A percentile compares a stretch with the other conserved stretches of the same genome.
phyloP scores from a whole-genome alignment of 345 rosid genomes.

The Pistacia integerrima region DNA sequence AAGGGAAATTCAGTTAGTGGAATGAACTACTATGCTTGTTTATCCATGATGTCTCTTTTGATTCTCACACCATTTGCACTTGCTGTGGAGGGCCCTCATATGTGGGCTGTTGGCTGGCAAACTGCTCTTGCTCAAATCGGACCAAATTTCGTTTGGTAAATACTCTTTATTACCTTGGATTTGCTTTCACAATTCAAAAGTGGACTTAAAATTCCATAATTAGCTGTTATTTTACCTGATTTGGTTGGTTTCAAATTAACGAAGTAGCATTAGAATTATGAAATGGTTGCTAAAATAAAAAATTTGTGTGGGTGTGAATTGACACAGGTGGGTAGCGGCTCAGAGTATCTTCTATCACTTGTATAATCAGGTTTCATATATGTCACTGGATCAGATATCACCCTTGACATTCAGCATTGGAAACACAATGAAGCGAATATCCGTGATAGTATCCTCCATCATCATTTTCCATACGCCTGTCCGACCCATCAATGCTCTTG shows the following conservation, averaged over 20 bases:
- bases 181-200: neutral
- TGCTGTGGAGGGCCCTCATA: constrained; percentile 92
- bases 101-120: constrained; percentile 95
- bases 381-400: constrained; percentile 79
- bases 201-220: neutral
- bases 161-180: neutral
- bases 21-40: constrained; percentile 95
- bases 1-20: constrained; percentile 91
- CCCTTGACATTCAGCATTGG: constrained; percentile 80
- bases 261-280: constrained; percentile 1
- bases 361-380: constrained; percentile 82
- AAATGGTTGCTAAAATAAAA: neutral
- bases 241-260: neutral
- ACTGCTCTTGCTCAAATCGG: constrained; percentile 73
- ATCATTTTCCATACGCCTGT: constrained; percentile 76
- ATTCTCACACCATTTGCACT: constrained; percentile 90
- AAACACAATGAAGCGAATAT: constrained; percentile 84
- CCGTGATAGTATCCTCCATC: constrained; percentile 75
- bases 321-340: constrained; percentile 78
- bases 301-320: constrained; percentile 25
- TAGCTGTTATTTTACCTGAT: neutral
- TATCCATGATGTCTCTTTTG: constrained; percentile 78
- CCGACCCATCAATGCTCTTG: constrained; percentile 71
- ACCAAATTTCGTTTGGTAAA: constrained; percentile 83
- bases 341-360: constrained; percentile 82